Conservation (phyloP, 352 stramenopile species). For the Pythium oligandrum region DNA sequence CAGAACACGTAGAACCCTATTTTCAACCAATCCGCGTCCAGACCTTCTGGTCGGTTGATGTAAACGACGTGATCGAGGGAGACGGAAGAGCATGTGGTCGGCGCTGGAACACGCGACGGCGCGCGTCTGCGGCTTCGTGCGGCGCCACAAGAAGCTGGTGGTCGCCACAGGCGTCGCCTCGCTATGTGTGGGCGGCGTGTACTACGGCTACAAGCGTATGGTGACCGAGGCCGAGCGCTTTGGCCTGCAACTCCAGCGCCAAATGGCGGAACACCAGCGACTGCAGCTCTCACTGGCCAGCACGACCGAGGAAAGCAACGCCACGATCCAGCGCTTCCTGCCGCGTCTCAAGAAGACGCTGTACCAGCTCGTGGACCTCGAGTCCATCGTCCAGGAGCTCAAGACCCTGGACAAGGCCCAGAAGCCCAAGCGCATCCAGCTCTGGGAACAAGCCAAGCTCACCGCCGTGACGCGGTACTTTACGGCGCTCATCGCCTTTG, state of each 20-base stretch:
- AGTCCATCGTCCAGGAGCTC: constrained; percentile 67
- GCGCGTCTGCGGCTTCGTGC: constrained; percentile 53
- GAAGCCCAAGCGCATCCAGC: constrained; percentile 44
- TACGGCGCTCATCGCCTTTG: constrained; percentile 66
- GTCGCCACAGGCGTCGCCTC: constrained; percentile 40
- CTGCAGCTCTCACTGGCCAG: constrained; percentile 63
- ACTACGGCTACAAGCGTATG: constrained; percentile 67
- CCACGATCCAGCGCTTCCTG: constrained; percentile 71
- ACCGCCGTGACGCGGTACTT: constrained; percentile 71
- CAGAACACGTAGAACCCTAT: background rate
- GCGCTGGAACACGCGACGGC: constrained; percentile 46
- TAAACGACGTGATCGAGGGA: constrained; percentile 1
- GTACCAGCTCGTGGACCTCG: constrained; percentile 58
- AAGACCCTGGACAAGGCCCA: constrained; percentile 68
- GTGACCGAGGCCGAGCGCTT: constrained; percentile 66
- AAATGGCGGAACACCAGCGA: constrained; percentile 75
- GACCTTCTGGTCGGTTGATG: too few species aligned
- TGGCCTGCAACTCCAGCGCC: constrained; percentile 54
- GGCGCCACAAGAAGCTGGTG: constrained; percentile 63
- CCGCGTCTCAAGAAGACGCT: constrained; percentile 57
- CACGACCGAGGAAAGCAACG: constrained; percentile 72
- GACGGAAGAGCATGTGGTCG: constrained; percentile 54
- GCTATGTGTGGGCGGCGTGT: constrained; percentile 47
- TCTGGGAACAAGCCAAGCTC: constrained; percentile 75
- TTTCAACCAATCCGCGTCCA: background rate